phyloP scores from a whole-genome alignment of 2,329 filamentous ascomycete species.

The Fusarium clavum region DNA sequence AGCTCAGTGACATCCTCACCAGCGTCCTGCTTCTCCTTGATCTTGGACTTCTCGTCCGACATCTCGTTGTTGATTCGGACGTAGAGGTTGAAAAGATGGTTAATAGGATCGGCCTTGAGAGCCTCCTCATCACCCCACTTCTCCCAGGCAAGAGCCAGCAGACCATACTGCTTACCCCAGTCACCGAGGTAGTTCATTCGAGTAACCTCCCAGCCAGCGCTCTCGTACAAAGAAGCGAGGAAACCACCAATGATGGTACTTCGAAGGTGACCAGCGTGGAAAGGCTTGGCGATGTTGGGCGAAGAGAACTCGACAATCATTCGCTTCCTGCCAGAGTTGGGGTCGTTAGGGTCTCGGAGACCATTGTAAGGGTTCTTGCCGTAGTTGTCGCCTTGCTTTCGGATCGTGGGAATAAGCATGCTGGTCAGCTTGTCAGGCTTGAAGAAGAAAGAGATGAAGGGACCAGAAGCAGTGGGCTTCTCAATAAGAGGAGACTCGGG shows the following conservation, averaged over 20 bases:
- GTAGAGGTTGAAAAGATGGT: conserved; percentile 85
- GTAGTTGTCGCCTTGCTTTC: conserved; percentile 67
- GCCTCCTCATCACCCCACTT: conserved; percentile 80
- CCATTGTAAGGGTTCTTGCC: conserved; percentile 66
- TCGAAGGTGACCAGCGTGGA: conserved; percentile 81
- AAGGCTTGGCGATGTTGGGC: conserved; percentile 88
- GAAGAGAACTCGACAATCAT: conserved; percentile 85
- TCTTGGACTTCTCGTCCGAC: conserved; percentile 72
- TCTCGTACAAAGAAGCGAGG: conserved; percentile 76
- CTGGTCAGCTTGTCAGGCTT: conserved; percentile 73
- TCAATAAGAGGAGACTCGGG: conserved; percentile 79
- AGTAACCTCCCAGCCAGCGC: conserved; percentile 77
- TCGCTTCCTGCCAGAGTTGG: conserved; percentile 70
- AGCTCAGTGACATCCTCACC: conserved; percentile 62
- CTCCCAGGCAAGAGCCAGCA: conserved; percentile 75
- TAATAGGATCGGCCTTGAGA: conserved; percentile 78
- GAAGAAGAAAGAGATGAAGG: conserved; percentile 85
- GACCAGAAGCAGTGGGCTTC: conserved; percentile 73
- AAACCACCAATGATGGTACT: conserved; percentile 85
- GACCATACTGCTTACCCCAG: conserved; percentile 49
- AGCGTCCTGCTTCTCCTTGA: conserved; percentile 66
- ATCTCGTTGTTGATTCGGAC: conserved; percentile 80
- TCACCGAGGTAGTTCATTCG: conserved; percentile 70
- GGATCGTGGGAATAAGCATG: conserved; percentile 76
- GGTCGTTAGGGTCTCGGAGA: conserved; percentile 70